Percentiles rank a stretch among this genome's conserved stretches.
Evolutionary conservation across 2,329 filamentous ascomycete genomes (phyloP).

Genomic region (Emmonsiellopsis sp.): DNA sequence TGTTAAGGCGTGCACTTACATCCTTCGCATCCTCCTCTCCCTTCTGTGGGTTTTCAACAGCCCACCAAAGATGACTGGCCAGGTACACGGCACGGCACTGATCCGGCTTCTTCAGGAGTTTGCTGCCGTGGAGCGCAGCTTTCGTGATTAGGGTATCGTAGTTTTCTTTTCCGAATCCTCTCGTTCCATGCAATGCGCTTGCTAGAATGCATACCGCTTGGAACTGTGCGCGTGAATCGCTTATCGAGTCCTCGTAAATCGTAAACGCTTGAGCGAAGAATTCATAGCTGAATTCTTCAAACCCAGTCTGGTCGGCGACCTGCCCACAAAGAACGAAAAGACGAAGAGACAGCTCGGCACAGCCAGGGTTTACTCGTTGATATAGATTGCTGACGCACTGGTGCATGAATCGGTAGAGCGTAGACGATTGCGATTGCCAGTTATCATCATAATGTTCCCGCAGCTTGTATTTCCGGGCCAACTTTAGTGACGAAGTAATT

Average conservation of each 20-base stretch:
- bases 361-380: constrained; percentile 68
- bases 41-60: constrained; percentile 67
- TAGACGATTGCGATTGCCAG: constrained; percentile 63
- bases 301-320: constrained; percentile 80
- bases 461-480: constrained; percentile 78
- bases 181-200: constrained; percentile 74
- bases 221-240: constrained; percentile 93
- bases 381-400: constrained; percentile 79
- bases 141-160: constrained; percentile 99
- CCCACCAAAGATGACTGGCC: constrained; percentile 97
- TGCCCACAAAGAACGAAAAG: constrained; percentile 88
- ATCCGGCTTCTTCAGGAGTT: constrained; percentile 93
- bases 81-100: constrained; percentile 95
- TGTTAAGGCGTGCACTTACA: constrained; percentile 41
- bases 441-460: constrained; percentile 80
- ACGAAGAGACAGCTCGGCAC: constrained; percentile 78
- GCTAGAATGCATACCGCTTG: constrained; percentile 95
- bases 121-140: constrained; percentile 91
- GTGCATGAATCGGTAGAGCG: constrained; percentile 93
- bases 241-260: constrained; percentile 92
- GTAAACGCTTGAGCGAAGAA: constrained; percentile 98
- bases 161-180: constrained; percentile 91
- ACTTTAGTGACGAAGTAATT: constrained; percentile 79
- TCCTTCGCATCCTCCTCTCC: constrained; percentile 72
- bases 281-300: constrained; percentile 94